Evolutionary conservation across 2,329 filamentous ascomycete species (phyloP), one percentile per base, ranked within the genome.

Genomic region (Dactylellina haptotyla): DNA sequence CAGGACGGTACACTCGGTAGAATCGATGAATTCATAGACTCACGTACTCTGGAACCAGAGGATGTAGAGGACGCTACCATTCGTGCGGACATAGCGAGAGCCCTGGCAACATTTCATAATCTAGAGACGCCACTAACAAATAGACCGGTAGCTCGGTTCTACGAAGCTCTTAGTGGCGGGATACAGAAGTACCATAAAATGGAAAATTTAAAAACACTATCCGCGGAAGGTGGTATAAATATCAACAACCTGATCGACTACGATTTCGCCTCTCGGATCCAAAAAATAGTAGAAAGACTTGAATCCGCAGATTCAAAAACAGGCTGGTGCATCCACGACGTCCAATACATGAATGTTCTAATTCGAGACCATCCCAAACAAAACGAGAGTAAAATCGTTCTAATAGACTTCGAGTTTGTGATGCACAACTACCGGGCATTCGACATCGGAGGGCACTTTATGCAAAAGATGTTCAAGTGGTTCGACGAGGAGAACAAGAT

Each of bases 391-490:
- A 76, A 71, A 56, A 41, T 77, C 18, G 56, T 56, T 20, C 58
- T 77, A 1, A 74, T 77, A 23, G 76, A 77, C 16, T 77, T 77
- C 18, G 76, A 77, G 20, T 75, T 77, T 16, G 75, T 76, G n/a
- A 72, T 77, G 28, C 76, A 34, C 4, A 77, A 77, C 43, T 77
- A 77, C 48, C 69, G 76, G 39, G 76, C 66, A 0, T 76, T 76
- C 32, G 76, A 77, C 16, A 76, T 77, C 39, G 76, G 76, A 43
- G 76, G 73, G 18, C 76, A 77, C 45, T 77, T 77, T 64, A 61
- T 77, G 76, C 76, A 77, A 41, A 77, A 77, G 59, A 75, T 77
- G 76, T 77, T 77, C 70, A 69, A 76, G 32, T 77, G 76, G 76
- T 77, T 77, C 53, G 73, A 77, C 20, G 65, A 75, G 25, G 76